Conservation (phyloP, 345 rosid species). For the Eucalyptus sp. region DNA sequence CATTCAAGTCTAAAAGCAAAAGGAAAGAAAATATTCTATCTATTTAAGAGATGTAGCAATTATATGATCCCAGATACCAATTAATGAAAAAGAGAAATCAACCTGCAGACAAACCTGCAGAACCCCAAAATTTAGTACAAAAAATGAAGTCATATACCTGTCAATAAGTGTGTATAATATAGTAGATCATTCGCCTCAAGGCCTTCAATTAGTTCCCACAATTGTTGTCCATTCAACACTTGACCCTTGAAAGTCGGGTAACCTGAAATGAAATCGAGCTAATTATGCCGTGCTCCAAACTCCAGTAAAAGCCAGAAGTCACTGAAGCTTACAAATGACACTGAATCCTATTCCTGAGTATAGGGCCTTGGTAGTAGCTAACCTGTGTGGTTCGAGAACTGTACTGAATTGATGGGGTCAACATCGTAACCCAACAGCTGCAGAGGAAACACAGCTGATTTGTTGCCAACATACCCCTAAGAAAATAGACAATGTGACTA, state of each 20-base stretch:
- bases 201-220: conserved; percentile 86
- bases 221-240: conserved; percentile 79
- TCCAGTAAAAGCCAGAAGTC: conserved; percentile 11
- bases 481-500: neutral
- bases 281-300: neutral
- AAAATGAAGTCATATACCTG: conserved; percentile 33
- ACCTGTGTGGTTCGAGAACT: conserved; percentile 98
- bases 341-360: neutral
- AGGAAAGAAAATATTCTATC: neutral
- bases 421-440: conserved; percentile 94
- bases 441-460: conserved; percentile 94
- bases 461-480: conserved; percentile 98
- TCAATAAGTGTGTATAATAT: conserved; percentile 83
- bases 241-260: conserved; percentile 95
- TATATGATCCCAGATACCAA: neutral
- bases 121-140: neutral
- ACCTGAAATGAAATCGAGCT: conserved; percentile 33
- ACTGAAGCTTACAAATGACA: neutral
- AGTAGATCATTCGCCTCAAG: conserved; percentile 76
- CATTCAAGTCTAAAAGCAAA: neutral
- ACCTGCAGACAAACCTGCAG: neutral
- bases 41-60: neutral
- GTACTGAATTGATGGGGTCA: conserved; percentile 95
- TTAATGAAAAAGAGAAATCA: neutral
- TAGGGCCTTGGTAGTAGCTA: conserved; percentile 21